Percentiles rank a stretch among this genome's conserved stretches.
phyloP scores from a whole-genome alignment of 257 asterid genomes.

The Anisodus tanguticus region DNA sequence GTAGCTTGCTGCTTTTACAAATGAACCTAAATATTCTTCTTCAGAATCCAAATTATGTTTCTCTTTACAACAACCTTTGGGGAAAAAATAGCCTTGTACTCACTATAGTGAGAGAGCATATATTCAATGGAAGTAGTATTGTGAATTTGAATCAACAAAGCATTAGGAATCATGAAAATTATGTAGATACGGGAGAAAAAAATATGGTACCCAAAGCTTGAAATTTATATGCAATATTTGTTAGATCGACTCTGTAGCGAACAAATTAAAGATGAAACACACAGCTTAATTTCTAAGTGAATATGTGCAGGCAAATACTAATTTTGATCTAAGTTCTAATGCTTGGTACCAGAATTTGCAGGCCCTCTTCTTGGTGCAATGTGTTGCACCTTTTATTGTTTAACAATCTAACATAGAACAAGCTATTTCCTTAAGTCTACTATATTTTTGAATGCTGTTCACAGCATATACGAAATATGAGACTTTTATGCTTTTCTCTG shows the following conservation, averaged over 20 bases:
- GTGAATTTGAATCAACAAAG: neutral
- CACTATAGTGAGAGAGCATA: neutral
- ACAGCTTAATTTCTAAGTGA: neutral
- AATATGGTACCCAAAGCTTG: neutral
- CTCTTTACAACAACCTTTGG: neutral
- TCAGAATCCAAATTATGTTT: neutral
- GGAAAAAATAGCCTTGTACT: neutral
- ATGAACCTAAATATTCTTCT: neutral
- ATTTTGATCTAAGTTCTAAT: neutral
- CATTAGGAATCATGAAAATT: constrained; percentile 2
- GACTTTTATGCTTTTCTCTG: constrained; percentile 8
- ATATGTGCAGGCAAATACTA: neutral
- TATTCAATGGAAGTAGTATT: neutral
- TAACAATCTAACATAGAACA: neutral
- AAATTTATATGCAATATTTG: neutral
- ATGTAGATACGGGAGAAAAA: neutral
- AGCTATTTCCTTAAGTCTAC: neutral
- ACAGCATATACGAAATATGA: neutral
- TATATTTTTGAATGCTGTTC: neutral
- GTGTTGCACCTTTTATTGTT: neutral
- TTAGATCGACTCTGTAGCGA: neutral
- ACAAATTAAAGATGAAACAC: constrained; percentile 13
- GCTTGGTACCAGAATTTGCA: constrained; percentile 19
- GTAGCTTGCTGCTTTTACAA: neutral
- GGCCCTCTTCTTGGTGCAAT: constrained; percentile 10